Base-by-base conservation (phyloP, 208 protist genomes). In the Tritrichomonas musculus region DNA sequence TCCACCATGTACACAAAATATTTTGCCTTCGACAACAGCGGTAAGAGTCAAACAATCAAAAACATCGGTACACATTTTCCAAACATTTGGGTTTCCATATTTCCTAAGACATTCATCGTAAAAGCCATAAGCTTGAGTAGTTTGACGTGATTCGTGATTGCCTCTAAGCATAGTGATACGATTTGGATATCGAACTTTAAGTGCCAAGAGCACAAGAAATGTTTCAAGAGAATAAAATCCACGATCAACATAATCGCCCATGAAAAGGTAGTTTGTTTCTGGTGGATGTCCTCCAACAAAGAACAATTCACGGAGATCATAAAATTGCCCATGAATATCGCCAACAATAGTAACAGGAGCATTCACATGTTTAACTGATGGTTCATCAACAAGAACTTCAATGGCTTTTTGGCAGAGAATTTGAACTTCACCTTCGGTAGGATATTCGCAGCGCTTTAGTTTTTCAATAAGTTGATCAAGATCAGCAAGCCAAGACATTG, bases 231-330 rank as follows among this genome's bases (percentile, higher is more conserved):
- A 93, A 47, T 95, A 93, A 50, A n/a, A 49, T 50, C 93, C 93
- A 88, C 93, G 4, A 60, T 94, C 93, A 17, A 94, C 93, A 66
- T 92, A 94, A 57, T 94, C 93, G 49, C 94, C 95, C 96, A 99
- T 97, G 95, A 99, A 99, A 13, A 99, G 96, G 94, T 99, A 99
- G 94, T 99, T 99, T 0, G 55, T 41, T 25, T 77, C 41, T 60
- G 53, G 53, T 60, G 53, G 53, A 5, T 22, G 5, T 17, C 53
- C 53, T 5, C 5, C 5, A n/a, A n/a, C n/a, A 39, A 97, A 97
- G 95, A 99, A 95, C 33, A 88, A 49, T n/a, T 99, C 97, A n/a
- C 98, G 96, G 53, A 99, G 94, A 49, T 94, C 93, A 49, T 93
- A 92, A 55, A 94, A 92, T 53, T 94, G 93, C 17, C 73, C 73